Evolutionary conservation across 2,329 filamentous ascomycete genomes (phyloP).

Genomic region (Xylariaceae sp.): DNA sequence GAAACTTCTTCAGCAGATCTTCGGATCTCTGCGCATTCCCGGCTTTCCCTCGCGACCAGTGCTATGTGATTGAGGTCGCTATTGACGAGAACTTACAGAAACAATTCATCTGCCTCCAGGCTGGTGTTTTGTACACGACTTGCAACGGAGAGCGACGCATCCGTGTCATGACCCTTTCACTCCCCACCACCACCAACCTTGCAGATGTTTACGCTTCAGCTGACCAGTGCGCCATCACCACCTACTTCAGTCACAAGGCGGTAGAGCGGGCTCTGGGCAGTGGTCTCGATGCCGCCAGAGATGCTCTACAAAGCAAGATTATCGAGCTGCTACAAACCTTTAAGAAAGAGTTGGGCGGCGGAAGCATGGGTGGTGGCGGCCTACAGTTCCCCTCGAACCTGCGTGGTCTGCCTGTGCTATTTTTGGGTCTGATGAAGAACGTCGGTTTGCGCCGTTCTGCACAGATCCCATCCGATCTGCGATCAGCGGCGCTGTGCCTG

Average conservation of each 20-base stretch:
- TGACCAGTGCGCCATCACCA: conserved; percentile 87
- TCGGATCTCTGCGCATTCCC: conserved; percentile 97
- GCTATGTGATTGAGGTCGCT: conserved; percentile 95
- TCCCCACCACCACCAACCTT: conserved; percentile 86
- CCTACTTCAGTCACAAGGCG: conserved; percentile 96
- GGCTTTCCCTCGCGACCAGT: conserved; percentile 93
- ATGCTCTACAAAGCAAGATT: conserved; percentile 85
- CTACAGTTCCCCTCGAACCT: conserved; percentile 93
- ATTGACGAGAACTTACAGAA: conserved; percentile 94
- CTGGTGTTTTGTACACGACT: conserved; percentile 92
- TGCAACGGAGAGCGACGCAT: conserved; percentile 97
- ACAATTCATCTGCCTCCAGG: conserved; percentile 86
- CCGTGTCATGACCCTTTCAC: conserved; percentile 83
- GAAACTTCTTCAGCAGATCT: conserved; percentile 98
- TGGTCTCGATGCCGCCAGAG: conserved; percentile 83
- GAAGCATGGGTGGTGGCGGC: conserved; percentile 85
- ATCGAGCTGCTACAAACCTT: conserved; percentile 92
- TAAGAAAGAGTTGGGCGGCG: conserved; percentile 91
- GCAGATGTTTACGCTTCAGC: conserved; percentile 92
- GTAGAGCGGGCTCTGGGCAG: conserved; percentile 83
- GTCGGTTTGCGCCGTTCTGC: conserved; percentile 88
- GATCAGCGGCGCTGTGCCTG: conserved; percentile 85
- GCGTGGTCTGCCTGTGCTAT: conserved; percentile 79
- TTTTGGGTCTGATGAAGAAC: conserved; percentile 93
- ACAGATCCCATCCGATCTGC: conserved; percentile 88